A percentile compares a stretch with the other conserved stretches of the same genome.
Conservation (phyloP, 495 filamentous ascomycete genomes). For the Melanomma pulvis-pyrius region DNA sequence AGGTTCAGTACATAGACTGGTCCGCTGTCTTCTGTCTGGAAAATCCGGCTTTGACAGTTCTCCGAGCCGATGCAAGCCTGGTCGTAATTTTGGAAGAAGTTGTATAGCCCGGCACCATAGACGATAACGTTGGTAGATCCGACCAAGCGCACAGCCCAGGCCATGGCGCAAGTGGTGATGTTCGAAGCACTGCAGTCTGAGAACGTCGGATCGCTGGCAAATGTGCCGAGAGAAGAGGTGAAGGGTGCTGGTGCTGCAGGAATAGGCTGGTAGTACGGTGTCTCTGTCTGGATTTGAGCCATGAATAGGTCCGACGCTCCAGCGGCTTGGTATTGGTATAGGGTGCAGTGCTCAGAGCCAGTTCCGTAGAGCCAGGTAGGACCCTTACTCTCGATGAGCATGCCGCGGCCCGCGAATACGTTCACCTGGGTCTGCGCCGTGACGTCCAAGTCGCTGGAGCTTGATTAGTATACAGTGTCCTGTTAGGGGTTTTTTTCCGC, state of each 20-base stretch:
- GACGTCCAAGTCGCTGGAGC: too few relatives aligned
- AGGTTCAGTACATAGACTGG: too few relatives aligned
- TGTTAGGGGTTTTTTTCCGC: too few relatives aligned
- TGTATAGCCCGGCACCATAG: constrained; percentile 49
- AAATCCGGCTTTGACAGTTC: too few relatives aligned
- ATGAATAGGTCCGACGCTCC: constrained; percentile 1
- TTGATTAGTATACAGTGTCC: too few relatives aligned
- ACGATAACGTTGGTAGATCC: constrained; percentile 34
- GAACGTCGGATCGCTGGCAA: constrained; percentile 41
- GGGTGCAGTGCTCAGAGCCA: constrained; percentile 2
- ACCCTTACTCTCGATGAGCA: constrained; percentile 8
- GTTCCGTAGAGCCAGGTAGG: constrained; percentile 17
- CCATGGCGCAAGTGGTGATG: constrained; percentile 44
- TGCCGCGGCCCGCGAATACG: constrained; percentile 11
- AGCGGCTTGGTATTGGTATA: constrained; percentile 11
- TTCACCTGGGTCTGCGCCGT: constrained; percentile 4
- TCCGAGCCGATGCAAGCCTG: constrained; percentile 74
- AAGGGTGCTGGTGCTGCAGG: constrained; percentile 35
- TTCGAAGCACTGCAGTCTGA: constrained; percentile 36
- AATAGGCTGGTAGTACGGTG: constrained; percentile 13
- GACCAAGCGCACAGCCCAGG: constrained; percentile 54
- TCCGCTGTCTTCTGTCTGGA: too few relatives aligned
- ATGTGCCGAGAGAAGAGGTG: constrained; percentile 2
- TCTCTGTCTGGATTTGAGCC: constrained; percentile 4
- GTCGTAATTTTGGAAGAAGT: constrained; percentile 58